Evolutionary conservation across 345 rosid genomes (phyloP).

Genomic region (Linum trigynum): DNA sequence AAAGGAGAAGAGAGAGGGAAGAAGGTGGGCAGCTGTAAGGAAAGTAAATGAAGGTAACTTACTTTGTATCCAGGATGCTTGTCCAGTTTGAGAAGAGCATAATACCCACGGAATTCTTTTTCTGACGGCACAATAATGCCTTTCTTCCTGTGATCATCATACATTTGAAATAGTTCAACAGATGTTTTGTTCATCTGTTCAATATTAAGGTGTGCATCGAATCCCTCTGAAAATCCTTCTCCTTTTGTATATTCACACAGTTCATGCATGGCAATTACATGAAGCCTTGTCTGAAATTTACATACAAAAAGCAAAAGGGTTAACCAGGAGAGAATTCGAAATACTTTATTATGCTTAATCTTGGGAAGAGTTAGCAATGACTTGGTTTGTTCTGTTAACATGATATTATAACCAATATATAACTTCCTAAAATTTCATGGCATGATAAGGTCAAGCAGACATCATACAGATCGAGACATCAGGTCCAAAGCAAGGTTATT

Average conservation of each 20-base stretch:
- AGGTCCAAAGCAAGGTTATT: background rate
- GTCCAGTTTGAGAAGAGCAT: constrained; percentile 97
- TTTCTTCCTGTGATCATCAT: constrained; percentile 94
- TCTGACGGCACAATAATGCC: constrained; percentile 64
- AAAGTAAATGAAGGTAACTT: constrained; percentile 26
- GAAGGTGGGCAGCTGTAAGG: background rate
- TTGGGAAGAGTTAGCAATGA: background rate
- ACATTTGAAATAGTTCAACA: constrained; percentile 91
- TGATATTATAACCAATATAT: background rate
- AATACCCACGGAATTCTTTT: constrained; percentile 93
- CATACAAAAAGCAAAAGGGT: constrained; percentile 15
- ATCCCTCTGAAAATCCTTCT: constrained; percentile 96
- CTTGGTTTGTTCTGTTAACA: background rate
- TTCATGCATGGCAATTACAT: constrained; percentile 92
- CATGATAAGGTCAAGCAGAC: background rate
- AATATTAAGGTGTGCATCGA: constrained; percentile 95
- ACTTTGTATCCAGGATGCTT: constrained; percentile 99
- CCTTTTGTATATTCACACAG: constrained; percentile 88
- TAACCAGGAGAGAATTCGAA: constrained; percentile 15
- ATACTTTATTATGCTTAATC: background rate
- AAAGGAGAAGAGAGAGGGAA: background rate
- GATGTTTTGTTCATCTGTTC: constrained; percentile 99
- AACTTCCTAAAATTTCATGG: background rate
- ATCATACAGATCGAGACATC: too few species aligned
- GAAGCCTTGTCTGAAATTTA: constrained; percentile 82